Evolutionary conservation across 2,329 filamentous ascomycete species (phyloP).

Genomic region (Acrocalymma vagum): DNA sequence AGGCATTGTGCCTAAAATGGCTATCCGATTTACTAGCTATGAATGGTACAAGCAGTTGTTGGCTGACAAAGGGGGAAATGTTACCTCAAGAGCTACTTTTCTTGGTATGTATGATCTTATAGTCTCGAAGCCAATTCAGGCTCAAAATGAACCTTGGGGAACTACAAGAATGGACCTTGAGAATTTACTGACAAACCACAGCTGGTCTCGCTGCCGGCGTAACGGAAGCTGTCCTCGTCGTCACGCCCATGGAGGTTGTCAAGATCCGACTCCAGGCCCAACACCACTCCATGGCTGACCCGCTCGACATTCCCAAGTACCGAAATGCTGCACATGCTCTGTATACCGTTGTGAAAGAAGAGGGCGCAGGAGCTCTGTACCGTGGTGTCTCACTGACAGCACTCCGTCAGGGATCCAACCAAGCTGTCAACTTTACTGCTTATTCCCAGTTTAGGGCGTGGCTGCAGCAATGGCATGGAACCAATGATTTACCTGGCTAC

Average conservation of each 20-base stretch:
- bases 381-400: constrained; percentile 94
- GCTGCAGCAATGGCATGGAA: constrained; percentile 76
- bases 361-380: constrained; percentile 87
- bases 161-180: neutral
- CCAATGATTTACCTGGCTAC: constrained; percentile 80
- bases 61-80: constrained; percentile 70
- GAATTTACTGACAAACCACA: constrained; percentile 40
- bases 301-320: constrained; percentile 95
- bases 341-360: constrained; percentile 91
- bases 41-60: constrained; percentile 91
- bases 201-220: constrained; percentile 92
- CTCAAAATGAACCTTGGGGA: neutral
- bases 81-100: constrained; percentile 78
- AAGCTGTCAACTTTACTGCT: constrained; percentile 95
- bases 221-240: constrained; percentile 94
- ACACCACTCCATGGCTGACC: constrained; percentile 97
- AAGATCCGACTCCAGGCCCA: constrained; percentile 99
- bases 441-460: constrained; percentile 91
- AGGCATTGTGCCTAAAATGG: constrained; percentile 98
- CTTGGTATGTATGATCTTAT: constrained; percentile 61
- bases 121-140: no score
- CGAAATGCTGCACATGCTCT: constrained; percentile 85
- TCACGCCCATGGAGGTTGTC: constrained; percentile 98
- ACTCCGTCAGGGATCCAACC: constrained; percentile 92
- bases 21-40: constrained; percentile 97